A percentile compares a stretch with the other conserved stretches of the same genome.
phyloP scores from a whole-genome alignment of 164 flowering plant genomes.

The Chloranthus sessilifolius region DNA sequence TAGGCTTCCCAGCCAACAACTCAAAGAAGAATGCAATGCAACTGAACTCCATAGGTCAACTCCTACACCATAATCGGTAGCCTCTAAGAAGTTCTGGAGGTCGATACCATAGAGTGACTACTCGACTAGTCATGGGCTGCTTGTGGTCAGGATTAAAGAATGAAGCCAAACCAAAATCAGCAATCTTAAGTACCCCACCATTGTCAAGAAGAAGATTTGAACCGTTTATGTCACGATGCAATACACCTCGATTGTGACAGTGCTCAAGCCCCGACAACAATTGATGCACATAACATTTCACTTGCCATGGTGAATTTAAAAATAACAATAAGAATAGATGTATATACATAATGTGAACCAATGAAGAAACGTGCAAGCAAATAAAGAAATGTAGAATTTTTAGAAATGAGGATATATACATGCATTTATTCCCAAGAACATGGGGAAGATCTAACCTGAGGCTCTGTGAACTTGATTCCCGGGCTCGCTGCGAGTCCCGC shows the following conservation, averaged over 20 bases:
- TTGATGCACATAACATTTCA: slow-evolving; percentile 45
- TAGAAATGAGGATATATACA: background rate
- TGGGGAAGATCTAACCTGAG: slow-evolving; percentile 21
- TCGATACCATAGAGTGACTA: slow-evolving; percentile 44
- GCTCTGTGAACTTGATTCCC: slow-evolving; percentile 30
- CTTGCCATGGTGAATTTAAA: slow-evolving; percentile 16
- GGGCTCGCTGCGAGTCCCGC: slow-evolving; percentile 93
- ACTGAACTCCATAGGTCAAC: slow-evolving; percentile 90
- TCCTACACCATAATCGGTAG: slow-evolving; percentile 83
- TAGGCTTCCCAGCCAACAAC: slow-evolving; percentile 80
- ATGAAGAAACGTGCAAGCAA: background rate
- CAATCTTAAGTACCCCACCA: slow-evolving; percentile 70
- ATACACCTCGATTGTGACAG: slow-evolving; percentile 33
- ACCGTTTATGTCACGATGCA: slow-evolving; percentile 88
- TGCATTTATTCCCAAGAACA: background rate
- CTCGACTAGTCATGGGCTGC: slow-evolving; percentile 78
- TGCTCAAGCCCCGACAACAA: slow-evolving; percentile 43
- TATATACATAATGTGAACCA: background rate
- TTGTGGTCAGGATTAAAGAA: slow-evolving; percentile 44
- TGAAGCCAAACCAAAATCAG: slow-evolving; percentile 56
- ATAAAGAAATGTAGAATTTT: background rate
- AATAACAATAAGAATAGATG: background rate
- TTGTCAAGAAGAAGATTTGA: slow-evolving; percentile 84
- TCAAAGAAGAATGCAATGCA: slow-evolving; percentile 84
- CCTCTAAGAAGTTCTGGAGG: slow-evolving; percentile 71